Evolutionary conservation across 768 basidiomycete species (phyloP).

Genomic region (Trametopsis cervina): DNA sequence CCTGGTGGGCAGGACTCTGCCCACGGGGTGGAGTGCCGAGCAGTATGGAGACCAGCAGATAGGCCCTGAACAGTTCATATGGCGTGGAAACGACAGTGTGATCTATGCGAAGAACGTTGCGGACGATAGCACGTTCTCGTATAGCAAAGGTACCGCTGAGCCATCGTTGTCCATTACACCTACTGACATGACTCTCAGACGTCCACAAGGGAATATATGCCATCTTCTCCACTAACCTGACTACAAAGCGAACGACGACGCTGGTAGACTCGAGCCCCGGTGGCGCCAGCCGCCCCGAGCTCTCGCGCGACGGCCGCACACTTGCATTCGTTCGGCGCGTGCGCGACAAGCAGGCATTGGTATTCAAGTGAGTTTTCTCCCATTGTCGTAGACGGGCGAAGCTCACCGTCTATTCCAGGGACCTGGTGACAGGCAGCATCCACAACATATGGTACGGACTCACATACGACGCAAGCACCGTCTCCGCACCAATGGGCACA

Average conservation of each 20-base stretch:
- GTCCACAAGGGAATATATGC: slow-evolving; percentile 66
- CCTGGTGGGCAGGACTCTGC: slow-evolving; percentile 49
- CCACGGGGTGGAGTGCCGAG: slow-evolving; percentile 51
- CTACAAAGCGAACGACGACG: slow-evolving; percentile 41
- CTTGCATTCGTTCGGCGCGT: slow-evolving; percentile 71
- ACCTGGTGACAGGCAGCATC: slow-evolving; percentile 58
- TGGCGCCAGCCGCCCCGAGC: slow-evolving; percentile 66
- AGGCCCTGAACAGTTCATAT: slow-evolving; percentile 66
- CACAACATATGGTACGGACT: slow-evolving; percentile 63
- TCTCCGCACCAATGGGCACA: slow-evolving; percentile 74
- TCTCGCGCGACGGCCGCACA: slow-evolving; percentile 61
- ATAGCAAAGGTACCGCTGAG: slow-evolving; percentile 53
- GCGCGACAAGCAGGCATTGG: slow-evolving; percentile 64
- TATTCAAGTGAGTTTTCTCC: slow-evolving; percentile 47
- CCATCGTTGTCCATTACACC: background rate
- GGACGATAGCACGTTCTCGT: slow-evolving; percentile 41
- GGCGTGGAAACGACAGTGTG: slow-evolving; percentile 48
- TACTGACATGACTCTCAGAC: slow-evolving; percentile 37
- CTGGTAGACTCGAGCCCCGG: slow-evolving; percentile 55
- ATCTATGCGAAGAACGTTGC: slow-evolving; percentile 62
- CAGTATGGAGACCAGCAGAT: slow-evolving; percentile 66
- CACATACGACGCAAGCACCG: slow-evolving; percentile 53
- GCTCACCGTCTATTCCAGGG: slow-evolving; percentile 31
- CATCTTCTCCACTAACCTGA: slow-evolving; percentile 62
- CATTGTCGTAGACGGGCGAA: slow-evolving; percentile 2